Evolutionary conservation across 768 basidiomycete genomes (phyloP).

Genomic region (Clitopilus passeckerianus): DNA sequence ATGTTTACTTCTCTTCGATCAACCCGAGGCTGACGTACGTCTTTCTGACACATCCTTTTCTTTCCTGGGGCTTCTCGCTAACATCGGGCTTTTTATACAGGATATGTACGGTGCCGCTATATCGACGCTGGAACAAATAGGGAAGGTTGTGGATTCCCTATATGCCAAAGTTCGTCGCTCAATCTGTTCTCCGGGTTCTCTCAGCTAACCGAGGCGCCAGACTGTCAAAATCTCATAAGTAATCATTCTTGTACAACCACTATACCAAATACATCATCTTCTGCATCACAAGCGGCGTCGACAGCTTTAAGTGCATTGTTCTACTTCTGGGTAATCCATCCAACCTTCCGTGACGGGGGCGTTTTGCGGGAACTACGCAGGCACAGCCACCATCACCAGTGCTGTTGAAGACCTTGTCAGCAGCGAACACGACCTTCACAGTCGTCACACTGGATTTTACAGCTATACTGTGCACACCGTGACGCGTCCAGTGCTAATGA

Average conservation of each 20-base stretch:
- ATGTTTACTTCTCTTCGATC: conserved; percentile 86
- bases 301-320: neutral
- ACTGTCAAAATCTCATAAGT: conserved; percentile 26
- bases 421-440: neutral
- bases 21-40: conserved; percentile 80
- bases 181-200: neutral
- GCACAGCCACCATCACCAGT: neutral
- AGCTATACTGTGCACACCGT: neutral
- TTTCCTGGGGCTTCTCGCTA: neutral
- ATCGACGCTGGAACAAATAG: conserved; percentile 83
- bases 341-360: too few species aligned
- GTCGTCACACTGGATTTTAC: neutral
- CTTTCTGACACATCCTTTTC: neutral
- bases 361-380: neutral
- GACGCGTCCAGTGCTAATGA: too few species aligned
- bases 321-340: too few species aligned
- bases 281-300: neutral
- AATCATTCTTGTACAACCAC: conserved; percentile 23
- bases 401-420: neutral
- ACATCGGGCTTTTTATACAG: conserved; percentile 29
- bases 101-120: conserved; percentile 87
- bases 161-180: conserved; percentile 64
- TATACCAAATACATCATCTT: neutral
- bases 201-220: conserved; percentile 12
- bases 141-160: conserved; percentile 90